Percentiles rank a stretch among this genome's conserved stretches.
phyloP scores from a whole-genome alignment of 2,329 filamentous ascomycete species.

The Apiospora arundinis region DNA sequence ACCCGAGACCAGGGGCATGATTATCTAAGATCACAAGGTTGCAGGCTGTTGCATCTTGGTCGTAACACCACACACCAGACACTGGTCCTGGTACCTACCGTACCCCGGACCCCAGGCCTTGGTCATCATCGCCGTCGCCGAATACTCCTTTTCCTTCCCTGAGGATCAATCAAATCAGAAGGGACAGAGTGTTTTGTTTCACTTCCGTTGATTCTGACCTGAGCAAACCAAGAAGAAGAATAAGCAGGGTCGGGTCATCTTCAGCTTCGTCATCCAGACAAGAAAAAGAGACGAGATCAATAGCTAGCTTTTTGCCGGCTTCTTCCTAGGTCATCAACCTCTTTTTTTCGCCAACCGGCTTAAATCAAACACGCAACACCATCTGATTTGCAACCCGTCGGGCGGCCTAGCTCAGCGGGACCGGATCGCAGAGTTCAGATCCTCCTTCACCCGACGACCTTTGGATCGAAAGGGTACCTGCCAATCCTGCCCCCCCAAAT shows the following conservation, averaged over 20 bases:
- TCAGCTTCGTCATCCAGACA: not conserved
- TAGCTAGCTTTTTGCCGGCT: not conserved
- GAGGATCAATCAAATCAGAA: not conserved
- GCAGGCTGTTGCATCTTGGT: not conserved
- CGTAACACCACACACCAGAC: not conserved
- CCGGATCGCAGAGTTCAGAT: conserved; percentile 16
- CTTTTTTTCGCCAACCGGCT: not conserved
- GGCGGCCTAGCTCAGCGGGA: conserved; percentile 8
- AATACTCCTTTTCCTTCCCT: not conserved
- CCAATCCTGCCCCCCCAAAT: not conserved
- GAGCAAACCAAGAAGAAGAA: not conserved
- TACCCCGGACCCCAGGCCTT: not conserved
- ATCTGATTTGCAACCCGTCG: conserved; percentile 12
- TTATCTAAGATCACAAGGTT: conserved; percentile 17
- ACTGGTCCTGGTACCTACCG: not conserved
- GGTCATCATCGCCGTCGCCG: conserved; percentile 2
- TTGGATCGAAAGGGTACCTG: not conserved
- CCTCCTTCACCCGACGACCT: conserved; percentile 6
- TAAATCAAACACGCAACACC: conserved; percentile 14
- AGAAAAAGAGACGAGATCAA: not conserved
- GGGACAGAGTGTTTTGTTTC: not conserved
- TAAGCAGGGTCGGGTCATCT: not conserved
- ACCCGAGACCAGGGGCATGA: conserved; percentile 14
- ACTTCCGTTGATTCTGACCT: not conserved
- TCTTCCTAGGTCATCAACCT: not conserved